Evolutionary conservation across 2,329 filamentous ascomycete genomes (phyloP).

Genomic region (Zasmidium angulare): DNA sequence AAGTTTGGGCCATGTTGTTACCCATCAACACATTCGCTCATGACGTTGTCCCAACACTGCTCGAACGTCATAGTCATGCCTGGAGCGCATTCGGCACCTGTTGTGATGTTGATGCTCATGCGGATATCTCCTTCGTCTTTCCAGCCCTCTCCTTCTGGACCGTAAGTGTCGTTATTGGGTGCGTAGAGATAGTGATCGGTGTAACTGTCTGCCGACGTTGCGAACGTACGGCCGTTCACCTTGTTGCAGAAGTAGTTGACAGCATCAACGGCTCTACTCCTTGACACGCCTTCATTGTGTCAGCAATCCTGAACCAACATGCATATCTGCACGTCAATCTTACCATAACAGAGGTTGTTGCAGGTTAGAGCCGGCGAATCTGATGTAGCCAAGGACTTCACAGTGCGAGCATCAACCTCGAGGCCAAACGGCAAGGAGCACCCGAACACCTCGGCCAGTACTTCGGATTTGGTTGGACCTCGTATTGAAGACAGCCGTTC

Average conservation of each 20-base stretch:
- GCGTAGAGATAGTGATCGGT: background rate
- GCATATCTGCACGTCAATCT: no score
- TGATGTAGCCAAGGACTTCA: no score
- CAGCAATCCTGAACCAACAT: background rate
- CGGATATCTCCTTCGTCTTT: constrained; percentile 6
- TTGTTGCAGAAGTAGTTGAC: constrained; percentile 13
- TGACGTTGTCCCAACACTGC: background rate
- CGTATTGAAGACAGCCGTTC: background rate
- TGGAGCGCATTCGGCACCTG: background rate
- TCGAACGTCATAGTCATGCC: background rate
- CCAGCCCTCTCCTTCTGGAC: background rate
- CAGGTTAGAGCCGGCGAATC: no score
- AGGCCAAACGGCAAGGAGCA: no score
- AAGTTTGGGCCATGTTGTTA: background rate
- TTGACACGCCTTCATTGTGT: constrained; percentile 1
- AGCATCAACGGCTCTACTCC: background rate
- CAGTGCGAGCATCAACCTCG: no score
- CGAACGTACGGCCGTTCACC: constrained; percentile 1
- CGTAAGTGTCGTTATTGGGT: background rate
- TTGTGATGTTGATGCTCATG: constrained; percentile 2
- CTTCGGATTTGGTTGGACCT: background rate
- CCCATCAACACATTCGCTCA: background rate
- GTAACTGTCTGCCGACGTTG: background rate
- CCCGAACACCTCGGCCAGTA: background rate
- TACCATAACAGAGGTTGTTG: no score